These are phyloP conservation scores for Pestalotiopsis sp. DNA, from an alignment of 2,329 filamentous ascomycete species.

Conservation along the genomic window DNA sequence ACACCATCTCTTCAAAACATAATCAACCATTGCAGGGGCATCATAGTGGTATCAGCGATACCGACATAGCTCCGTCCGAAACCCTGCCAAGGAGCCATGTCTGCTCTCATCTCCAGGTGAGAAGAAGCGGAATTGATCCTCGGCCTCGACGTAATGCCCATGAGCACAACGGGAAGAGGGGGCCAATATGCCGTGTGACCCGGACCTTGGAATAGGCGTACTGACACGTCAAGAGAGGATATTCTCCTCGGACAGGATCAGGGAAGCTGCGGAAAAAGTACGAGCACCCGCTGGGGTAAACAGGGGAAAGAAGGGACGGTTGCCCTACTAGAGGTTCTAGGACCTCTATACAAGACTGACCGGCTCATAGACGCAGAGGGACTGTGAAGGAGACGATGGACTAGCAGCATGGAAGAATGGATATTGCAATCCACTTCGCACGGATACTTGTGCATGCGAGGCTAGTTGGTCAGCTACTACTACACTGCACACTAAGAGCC, in stretches of 20 bases:
- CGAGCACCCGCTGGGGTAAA: not conserved
- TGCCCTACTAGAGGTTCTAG: no score
- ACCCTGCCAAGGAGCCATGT: not conserved
- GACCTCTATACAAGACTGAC: not conserved
- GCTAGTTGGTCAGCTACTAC: not conserved
- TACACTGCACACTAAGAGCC: not conserved
- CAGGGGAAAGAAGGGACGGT: no score
- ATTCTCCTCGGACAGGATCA: not conserved
- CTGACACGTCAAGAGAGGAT: not conserved
- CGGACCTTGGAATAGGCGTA: not conserved
- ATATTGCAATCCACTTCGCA: not conserved
- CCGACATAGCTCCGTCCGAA: conserved; percentile 6
- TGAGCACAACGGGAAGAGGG: not conserved
- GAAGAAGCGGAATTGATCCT: not conserved
- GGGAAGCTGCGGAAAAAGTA: not conserved
- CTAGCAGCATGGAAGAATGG: not conserved
- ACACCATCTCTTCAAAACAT: not conserved
- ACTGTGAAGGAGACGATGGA: not conserved
- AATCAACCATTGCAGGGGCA: not conserved
- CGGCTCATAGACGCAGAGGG: not conserved
- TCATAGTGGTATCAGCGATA: not conserved
- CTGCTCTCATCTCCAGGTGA: not conserved
- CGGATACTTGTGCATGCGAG: not conserved
- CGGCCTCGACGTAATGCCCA: not conserved
- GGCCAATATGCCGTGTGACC: not conserved